Conservation (phyloP, 2,329 filamentous ascomycete genomes). For the Aspergillus fructus region DNA sequence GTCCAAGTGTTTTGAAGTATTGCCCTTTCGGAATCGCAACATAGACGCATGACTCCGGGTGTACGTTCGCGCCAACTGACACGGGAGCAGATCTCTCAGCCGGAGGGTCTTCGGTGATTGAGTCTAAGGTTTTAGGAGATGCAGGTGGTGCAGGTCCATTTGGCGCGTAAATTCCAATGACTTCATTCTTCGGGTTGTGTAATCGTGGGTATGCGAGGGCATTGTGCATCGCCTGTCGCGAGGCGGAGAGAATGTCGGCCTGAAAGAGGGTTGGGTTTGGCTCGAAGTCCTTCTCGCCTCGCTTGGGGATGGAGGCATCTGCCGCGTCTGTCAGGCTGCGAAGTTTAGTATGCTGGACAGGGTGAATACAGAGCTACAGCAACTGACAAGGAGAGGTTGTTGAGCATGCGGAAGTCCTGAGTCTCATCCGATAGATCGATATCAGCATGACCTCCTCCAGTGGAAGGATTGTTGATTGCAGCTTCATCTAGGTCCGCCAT, state of each 20-base stretch:
- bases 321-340: slow-evolving; percentile 33
- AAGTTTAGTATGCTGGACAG: slow-evolving; percentile 1
- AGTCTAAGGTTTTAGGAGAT: slow-evolving; percentile 15
- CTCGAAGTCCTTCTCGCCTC: slow-evolving; percentile 97
- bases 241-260: slow-evolving; percentile 72
- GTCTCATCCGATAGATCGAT: slow-evolving; percentile 73
- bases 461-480: slow-evolving; percentile 32
- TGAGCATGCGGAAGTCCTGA: slow-evolving; percentile 80
- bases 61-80: slow-evolving; percentile 21
- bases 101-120: slow-evolving; percentile 10
- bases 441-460: slow-evolving; percentile 45
- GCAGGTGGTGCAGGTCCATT: slow-evolving; percentile 42
- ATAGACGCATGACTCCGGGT: slow-evolving; percentile 52
- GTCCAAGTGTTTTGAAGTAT: slow-evolving; percentile 75
- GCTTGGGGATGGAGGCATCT: slow-evolving; percentile 66
- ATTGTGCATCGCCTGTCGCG: slow-evolving; percentile 83
- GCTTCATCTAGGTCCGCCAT: slow-evolving; percentile 50
- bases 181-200: slow-evolving; percentile 66
- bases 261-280: slow-evolving; percentile 84
- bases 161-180: slow-evolving; percentile 73
- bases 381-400: slow-evolving; percentile 52
- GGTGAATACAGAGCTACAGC: neutral
- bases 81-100: slow-evolving; percentile 12
- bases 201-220: slow-evolving; percentile 75
- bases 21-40: slow-evolving; percentile 71